Conservation (phyloP, 805 yeast genomes). For the Vanderwaltozyma yarrowii region DNA sequence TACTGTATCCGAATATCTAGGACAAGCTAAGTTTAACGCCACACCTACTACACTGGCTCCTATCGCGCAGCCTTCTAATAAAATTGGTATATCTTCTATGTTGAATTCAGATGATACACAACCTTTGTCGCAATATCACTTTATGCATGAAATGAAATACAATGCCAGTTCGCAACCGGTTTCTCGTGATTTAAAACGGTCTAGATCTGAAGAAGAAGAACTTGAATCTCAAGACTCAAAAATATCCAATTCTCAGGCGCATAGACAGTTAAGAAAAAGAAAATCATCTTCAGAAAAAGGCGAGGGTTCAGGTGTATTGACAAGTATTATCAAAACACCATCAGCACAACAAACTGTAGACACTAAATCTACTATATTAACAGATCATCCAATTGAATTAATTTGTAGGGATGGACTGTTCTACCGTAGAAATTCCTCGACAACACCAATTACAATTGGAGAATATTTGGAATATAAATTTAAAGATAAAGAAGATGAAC, state of each 20-base stretch:
- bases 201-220: neutral
- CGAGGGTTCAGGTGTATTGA: neutral
- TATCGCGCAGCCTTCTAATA: neutral
- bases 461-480: constrained; percentile 24
- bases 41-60: too few relatives aligned
- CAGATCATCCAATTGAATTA: constrained; percentile 25
- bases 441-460: constrained; percentile 25
- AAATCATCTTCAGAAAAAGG: constrained; percentile 3
- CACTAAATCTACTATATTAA: constrained; percentile 5
- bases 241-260: neutral
- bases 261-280: constrained; percentile 8
- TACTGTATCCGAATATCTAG: too few relatives aligned
- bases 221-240: neutral
- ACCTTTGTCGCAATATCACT: neutral
- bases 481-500: constrained; percentile 23
- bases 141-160: neutral
- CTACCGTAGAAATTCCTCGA: constrained; percentile 19
- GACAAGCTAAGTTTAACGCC: too few relatives aligned
- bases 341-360: too few relatives aligned
- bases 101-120: constrained; percentile 13
- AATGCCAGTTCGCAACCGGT: neutral
- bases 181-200: neutral
- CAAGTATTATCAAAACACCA: too few relatives aligned
- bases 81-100: constrained; percentile 20
- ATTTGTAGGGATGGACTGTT: constrained; percentile 26